Percentiles rank a stretch among this genome's conserved stretches.
These are phyloP conservation scores for Papiliotrema laurentii DNA, from an alignment of 1,284 basidiomycete genomes.

Conservation along the genomic window DNA sequence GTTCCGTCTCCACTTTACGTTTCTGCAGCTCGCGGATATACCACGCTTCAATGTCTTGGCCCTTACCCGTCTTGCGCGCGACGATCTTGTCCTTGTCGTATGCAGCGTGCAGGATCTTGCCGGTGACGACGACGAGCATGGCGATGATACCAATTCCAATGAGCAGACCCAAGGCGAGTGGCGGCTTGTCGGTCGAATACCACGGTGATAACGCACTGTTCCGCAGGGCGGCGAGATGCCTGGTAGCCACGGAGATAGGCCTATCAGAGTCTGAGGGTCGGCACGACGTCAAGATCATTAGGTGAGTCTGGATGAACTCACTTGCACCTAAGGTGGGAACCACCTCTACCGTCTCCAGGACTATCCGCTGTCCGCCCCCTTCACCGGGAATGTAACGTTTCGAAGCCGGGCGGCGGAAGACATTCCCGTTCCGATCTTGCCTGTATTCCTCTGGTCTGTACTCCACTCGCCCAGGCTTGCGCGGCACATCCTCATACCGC, in stretches of 20 bases:
- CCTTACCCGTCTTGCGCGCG: not conserved
- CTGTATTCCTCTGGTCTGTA: not conserved
- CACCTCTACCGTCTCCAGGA: not conserved
- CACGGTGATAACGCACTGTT: slow-evolving; percentile 6
- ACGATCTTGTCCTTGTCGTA: slow-evolving; percentile 21
- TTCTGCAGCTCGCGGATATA: slow-evolving; percentile 10
- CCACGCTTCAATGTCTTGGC: slow-evolving; percentile 9
- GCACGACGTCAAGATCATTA: not conserved
- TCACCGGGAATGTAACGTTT: not conserved
- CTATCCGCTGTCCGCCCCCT: not conserved
- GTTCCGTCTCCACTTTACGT: slow-evolving; percentile 7
- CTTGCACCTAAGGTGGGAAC: not conserved
- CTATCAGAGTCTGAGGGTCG: not conserved
- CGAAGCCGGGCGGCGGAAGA: not conserved
- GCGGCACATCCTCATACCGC: not conserved
- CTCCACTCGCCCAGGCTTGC: not conserved
- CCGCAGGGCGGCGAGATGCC: slow-evolving; percentile 8
- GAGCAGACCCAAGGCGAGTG: slow-evolving; percentile 11
- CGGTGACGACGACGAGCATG: slow-evolving; percentile 13
- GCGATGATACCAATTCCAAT: slow-evolving; percentile 6
- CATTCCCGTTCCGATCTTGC: not conserved
- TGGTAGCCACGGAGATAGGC: not conserved
- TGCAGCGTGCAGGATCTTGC: slow-evolving; percentile 15
- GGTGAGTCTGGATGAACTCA: not conserved
- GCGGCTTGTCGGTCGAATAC: slow-evolving; percentile 16